Evolutionary conservation across 2,329 filamentous ascomycete species (phyloP).

Genomic region (Arthrobotrys iridis): DNA sequence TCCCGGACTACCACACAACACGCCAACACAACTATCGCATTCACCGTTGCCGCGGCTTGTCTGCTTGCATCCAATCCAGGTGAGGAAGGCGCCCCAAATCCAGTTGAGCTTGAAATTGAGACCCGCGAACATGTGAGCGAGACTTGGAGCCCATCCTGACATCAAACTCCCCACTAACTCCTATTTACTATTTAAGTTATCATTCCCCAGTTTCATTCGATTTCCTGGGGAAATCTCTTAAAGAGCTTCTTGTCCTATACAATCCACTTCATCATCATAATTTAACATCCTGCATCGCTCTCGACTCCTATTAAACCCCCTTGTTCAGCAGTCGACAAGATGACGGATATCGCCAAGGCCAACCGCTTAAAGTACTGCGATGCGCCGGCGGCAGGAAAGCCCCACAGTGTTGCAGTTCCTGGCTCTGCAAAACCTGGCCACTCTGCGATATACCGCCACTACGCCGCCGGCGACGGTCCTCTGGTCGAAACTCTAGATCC

Average conservation of each 20-base stretch:
- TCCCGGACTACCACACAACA: constrained; percentile 10
- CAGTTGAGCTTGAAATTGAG: constrained; percentile 8
- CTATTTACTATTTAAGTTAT: constrained; percentile 31
- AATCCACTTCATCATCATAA: not conserved
- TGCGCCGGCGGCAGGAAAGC: constrained; percentile 76
- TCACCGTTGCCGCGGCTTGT: constrained; percentile 36
- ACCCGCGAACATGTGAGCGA: constrained; percentile 47
- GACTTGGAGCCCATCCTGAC: constrained; percentile 10
- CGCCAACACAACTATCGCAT: constrained; percentile 12
- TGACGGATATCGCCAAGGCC: constrained; percentile 31
- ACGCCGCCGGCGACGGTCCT: constrained; percentile 75
- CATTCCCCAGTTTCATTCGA: constrained; percentile 23
- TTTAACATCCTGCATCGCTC: not conserved
- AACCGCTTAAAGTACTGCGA: constrained; percentile 42
- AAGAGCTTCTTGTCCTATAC: not conserved
- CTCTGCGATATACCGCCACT: constrained; percentile 82
- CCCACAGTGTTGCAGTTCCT: constrained; percentile 81
- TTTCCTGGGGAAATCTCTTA: constrained; percentile 33
- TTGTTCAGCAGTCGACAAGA: constrained; percentile 5
- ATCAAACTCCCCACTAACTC: constrained; percentile 20
- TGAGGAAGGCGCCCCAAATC: constrained; percentile 39
- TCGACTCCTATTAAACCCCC: not conserved
- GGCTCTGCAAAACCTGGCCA: constrained; percentile 78
- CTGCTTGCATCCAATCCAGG: constrained; percentile 11
- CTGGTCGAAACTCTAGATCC: constrained; percentile 79